Percentiles rank a stretch among this genome's conserved stretches.
These are phyloP conservation scores for Heritiera littoralis DNA, from an alignment of 345 rosid genomes.

Conservation along the genomic window DNA sequence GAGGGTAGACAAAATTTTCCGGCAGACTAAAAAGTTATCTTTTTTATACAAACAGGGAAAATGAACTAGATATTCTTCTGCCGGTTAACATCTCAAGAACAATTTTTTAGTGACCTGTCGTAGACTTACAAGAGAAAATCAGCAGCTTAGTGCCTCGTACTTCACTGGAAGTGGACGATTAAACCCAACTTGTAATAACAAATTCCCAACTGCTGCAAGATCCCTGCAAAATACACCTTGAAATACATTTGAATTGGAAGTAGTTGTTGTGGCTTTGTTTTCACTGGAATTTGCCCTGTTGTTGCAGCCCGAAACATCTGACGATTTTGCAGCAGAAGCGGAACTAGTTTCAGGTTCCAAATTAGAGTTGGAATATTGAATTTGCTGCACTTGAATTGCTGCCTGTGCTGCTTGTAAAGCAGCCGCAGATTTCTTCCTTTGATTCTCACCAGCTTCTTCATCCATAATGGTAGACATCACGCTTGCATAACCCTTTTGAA, in stretches of 20 bases:
- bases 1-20: conserved; percentile 18
- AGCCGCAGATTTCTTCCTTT: conserved; percentile 53
- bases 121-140: conserved; percentile 9
- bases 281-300: conserved; percentile 26
- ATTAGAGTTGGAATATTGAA: conserved; percentile 26
- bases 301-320: conserved; percentile 25
- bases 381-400: conserved; percentile 47
- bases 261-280: conserved; percentile 22
- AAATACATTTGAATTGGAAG: conserved; percentile 47
- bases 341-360: conserved; percentile 32
- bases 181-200: conserved; percentile 72
- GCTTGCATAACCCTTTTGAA: conserved; percentile 76
- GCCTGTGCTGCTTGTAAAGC: conserved; percentile 48
- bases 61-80: conserved; percentile 26
- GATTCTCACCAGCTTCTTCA: conserved; percentile 67
- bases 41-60: conserved; percentile 17
- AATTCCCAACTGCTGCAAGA: conserved; percentile 70
- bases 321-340: conserved; percentile 5
- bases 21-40: conserved; percentile 10
- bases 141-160: conserved; percentile 87
- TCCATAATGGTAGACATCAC: conserved; percentile 57
- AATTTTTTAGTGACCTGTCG: not conserved
- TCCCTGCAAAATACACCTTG: conserved; percentile 97
- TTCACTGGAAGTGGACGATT: conserved; percentile 77
- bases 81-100: conserved; percentile 35